phyloP scores from a whole-genome alignment of 208 protist species.

The Trypanosoma avium region DNA sequence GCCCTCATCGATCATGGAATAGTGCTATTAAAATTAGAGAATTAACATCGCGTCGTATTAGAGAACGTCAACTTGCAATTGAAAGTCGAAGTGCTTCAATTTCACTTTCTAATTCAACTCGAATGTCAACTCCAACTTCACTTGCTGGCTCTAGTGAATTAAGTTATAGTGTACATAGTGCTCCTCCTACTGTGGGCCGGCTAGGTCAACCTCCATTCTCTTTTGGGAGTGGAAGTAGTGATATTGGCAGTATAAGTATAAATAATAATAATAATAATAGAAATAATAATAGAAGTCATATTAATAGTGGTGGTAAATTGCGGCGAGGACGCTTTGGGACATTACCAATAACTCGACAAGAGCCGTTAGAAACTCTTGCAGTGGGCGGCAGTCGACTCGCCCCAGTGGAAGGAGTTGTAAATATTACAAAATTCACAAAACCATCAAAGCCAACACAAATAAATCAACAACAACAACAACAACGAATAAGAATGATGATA shows the following conservation, averaged over 20 bases:
- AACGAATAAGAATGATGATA: no score
- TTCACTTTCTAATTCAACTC: constrained; percentile 41
- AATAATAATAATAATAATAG: no score
- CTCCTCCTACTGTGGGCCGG: constrained; percentile 31
- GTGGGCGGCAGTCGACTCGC: constrained; percentile 23
- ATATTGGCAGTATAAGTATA: constrained; percentile 31
- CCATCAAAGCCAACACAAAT: constrained; percentile 1
- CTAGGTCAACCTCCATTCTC: constrained; percentile 36
- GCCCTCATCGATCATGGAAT: constrained; percentile 84
- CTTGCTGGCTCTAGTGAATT: constrained; percentile 17
- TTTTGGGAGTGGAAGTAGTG: no score
- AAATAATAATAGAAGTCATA: no score
- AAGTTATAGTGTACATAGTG: constrained; percentile 28
- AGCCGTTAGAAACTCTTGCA: constrained; percentile 5
- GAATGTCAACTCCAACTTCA: constrained; percentile 39
- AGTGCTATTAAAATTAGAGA: constrained; percentile 54
- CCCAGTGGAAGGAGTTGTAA: background rate
- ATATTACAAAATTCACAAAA: no score
- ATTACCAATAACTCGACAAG: background rate
- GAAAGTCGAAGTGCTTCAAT: constrained; percentile 29
- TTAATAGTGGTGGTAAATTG: constrained; percentile 1
- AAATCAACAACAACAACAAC: no score
- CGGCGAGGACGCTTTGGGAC: constrained; percentile 11
- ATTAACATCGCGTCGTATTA: constrained; percentile 36
- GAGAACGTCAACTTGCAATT: constrained; percentile 41